Percentiles rank a stretch among this genome's conserved stretches.
Conservation (phyloP, 2,329 filamentous ascomycete species). For the Coniochaeta hoffmannii region DNA sequence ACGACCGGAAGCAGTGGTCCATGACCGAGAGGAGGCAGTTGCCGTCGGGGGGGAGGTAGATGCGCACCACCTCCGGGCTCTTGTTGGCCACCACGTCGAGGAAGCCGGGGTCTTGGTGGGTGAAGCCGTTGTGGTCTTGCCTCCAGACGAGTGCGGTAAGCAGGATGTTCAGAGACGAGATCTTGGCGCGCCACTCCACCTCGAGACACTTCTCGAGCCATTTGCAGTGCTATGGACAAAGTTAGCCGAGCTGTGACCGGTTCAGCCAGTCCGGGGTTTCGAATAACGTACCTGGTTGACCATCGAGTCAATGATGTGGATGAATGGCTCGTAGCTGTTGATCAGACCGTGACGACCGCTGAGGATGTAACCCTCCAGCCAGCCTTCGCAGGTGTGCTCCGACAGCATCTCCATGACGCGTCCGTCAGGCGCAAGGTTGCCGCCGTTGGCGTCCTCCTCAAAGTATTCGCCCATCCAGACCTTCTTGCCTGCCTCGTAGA, state of each 20-base stretch:
- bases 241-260: not conserved
- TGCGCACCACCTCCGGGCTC: conserved; percentile 70
- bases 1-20: conserved; percentile 66
- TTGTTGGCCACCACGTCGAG: conserved; percentile 75
- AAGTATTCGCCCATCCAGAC: conserved; percentile 76
- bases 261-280: not conserved
- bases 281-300: conserved; percentile 55
- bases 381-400: conserved; percentile 73
- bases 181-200: conserved; percentile 66
- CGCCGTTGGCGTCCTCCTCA: conserved; percentile 66
- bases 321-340: conserved; percentile 78
- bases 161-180: conserved; percentile 72
- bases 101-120: conserved; percentile 75
- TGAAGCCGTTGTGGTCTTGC: conserved; percentile 80
- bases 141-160: conserved; percentile 74
- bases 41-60: conserved; percentile 73
- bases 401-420: conserved; percentile 81
- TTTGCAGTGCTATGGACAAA: conserved; percentile 57
- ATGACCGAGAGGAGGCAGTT: conserved; percentile 71
- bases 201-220: conserved; percentile 80
- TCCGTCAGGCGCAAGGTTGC: conserved; percentile 61
- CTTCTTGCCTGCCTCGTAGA: conserved; percentile 71
- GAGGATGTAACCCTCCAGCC: conserved; percentile 72
- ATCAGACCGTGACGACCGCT: conserved; percentile 69
- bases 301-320: conserved; percentile 79